phyloP scores from a whole-genome alignment of 805 yeast genomes.

The Saccharomycopsis olivae region DNA sequence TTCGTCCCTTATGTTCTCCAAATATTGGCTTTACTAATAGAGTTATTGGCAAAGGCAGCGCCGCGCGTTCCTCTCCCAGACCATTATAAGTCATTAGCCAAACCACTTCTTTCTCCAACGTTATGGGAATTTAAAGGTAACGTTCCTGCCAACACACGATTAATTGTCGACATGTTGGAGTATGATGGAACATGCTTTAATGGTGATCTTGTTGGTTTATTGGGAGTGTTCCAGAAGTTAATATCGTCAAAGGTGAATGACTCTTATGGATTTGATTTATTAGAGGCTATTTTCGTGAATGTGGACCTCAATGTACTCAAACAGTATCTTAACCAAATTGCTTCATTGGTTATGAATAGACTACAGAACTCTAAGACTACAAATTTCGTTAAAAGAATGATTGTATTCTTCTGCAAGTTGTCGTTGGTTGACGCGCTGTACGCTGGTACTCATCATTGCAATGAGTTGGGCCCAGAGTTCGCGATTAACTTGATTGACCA shows the following conservation, averaged over 20 bases:
- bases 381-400: constrained; percentile 50
- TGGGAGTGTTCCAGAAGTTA: constrained; percentile 94
- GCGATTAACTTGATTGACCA: constrained; percentile 55
- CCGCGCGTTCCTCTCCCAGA: constrained; percentile 38
- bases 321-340: constrained; percentile 58
- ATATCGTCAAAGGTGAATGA: constrained; percentile 80
- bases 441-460: constrained; percentile 22
- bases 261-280: constrained; percentile 70
- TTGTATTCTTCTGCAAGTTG: constrained; percentile 48
- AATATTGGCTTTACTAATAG: constrained; percentile 70
- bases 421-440: constrained; percentile 26
- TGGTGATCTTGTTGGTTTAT: constrained; percentile 56
- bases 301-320: constrained; percentile 41
- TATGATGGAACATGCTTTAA: constrained; percentile 27
- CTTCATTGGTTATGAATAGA: constrained; percentile 66
- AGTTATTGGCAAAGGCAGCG: constrained; percentile 36
- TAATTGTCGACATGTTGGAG: constrained; percentile 56
- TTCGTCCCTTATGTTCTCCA: constrained; percentile 91
- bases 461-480: constrained; percentile 36
- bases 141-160: constrained; percentile 82
- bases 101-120: constrained; percentile 79
- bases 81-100: constrained; percentile 52
- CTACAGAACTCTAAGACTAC: constrained; percentile 65
- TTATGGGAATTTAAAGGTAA: constrained; percentile 93
- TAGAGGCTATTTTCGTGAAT: constrained; percentile 54